Base-by-base conservation (phyloP, 2,329 filamentous ascomycete genomes). In the Fusarium penzigii region DNA sequence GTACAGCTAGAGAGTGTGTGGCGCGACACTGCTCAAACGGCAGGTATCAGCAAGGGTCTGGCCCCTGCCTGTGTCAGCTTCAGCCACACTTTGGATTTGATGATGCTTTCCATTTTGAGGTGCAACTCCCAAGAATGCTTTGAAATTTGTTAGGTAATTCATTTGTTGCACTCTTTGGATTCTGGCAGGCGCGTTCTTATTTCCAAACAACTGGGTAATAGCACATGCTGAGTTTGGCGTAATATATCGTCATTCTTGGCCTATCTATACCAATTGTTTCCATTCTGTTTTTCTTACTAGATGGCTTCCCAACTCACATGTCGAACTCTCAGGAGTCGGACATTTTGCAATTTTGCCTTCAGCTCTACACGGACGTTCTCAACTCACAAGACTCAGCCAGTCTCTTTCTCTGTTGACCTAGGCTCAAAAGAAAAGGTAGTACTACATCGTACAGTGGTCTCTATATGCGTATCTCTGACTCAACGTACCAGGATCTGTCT, bases 221-320 rank as follows among this genome's bases (percentile, higher is more conserved):
- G 20, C 20, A 25, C 20, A 25, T 25, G 4, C 7, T 25, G 20
- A 7, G 7, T 7, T 7, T 25, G 20, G 7, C 20, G 20, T 25
- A 5, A 25, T 25, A 25, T 25, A 7, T 25, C 7, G 20, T 25
- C 20, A 4, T 7, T 25, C 20, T 25, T 25, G 4, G 7, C 20
- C 20, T 25, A 25, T 8, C 20, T 5, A 13, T 17, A 36, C 13
- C 34, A 5, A 36, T 44, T 10, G 16, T 17, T 17, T 16, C 10
- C 13, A n/a, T 3, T 5, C n/a, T 20, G 12, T 14, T 17, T n/a
- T 17, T 9, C 16, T 17, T 9, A 3, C 29, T n/a, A 46, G 41
- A 69, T 69, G 67, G 55, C 58, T 38, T 52, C 59, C 4, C 50
- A 56, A 29, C 52, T 62, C 20, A 48, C 50, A 36, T 49, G 49